Conservation (phyloP, 768 basidiomycete species). For the Panaeolus cyanescens region DNA sequence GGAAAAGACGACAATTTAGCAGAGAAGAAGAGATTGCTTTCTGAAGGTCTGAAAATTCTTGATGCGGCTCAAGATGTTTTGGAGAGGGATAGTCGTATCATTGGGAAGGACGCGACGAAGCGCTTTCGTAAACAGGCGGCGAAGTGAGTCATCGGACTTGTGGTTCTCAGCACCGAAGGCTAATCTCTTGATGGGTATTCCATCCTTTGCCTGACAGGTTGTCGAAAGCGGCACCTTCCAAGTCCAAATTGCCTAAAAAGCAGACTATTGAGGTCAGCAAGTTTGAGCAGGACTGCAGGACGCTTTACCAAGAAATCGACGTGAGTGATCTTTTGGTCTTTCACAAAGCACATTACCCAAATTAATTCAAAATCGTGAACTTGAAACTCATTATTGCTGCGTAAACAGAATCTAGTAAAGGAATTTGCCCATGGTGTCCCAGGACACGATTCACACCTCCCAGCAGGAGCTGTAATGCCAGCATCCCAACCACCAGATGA, state of each 20-base stretch:
- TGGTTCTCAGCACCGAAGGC: not conserved
- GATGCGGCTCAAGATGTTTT: constrained; percentile 26
- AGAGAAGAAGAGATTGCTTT: constrained; percentile 23
- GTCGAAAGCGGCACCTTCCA: constrained; percentile 25
- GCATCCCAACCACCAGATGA: not conserved
- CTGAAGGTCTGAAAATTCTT: constrained; percentile 20
- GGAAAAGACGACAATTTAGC: constrained; percentile 15
- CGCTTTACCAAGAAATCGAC: constrained; percentile 24
- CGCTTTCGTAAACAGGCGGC: constrained; percentile 26
- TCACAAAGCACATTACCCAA: not conserved
- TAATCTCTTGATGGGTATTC: not conserved
- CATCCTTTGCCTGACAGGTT: constrained; percentile 10
- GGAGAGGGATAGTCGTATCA: constrained; percentile 19
- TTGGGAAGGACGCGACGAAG: constrained; percentile 27
- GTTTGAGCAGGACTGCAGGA: constrained; percentile 23
- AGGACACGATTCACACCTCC: not conserved
- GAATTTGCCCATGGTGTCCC: constrained; percentile 18
- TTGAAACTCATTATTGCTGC: not conserved
- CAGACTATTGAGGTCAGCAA: constrained; percentile 15
- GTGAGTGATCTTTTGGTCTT: constrained; percentile 8
- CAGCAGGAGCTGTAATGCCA: not conserved
- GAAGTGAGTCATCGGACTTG: constrained; percentile 18
- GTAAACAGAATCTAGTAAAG: constrained; percentile 20
- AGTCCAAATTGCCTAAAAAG: constrained; percentile 26
- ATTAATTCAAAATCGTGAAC: not conserved